Evolutionary conservation across 768 basidiomycete species (phyloP), one percentile per base, ranked within the genome.

Genomic region (Crassisporium funariophilum): DNA sequence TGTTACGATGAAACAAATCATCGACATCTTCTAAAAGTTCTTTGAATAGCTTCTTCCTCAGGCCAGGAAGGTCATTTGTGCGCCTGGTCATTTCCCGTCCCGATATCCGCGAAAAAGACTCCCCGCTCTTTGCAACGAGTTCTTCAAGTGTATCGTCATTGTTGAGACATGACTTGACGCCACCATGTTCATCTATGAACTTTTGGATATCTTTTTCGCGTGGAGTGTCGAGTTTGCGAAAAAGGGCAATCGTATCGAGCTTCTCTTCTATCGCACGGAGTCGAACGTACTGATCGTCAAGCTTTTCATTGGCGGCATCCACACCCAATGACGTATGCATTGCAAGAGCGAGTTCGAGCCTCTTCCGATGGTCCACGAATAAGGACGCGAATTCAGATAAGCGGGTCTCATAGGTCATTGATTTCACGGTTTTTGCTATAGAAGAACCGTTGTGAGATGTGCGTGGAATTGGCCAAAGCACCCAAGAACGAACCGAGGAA

Each of bases 1-100:
- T 58, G 47, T 81, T 77, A 34, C 62, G 59, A 8, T 47, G 49
- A 23, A 79, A 62, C 0, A 67, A 52, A 3, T 66, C 60, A 37
- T 74, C 69, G 15, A 73, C 56, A 44, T 72, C 68, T 45, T 71
- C 69, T n/a, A n/a, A 36, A 10, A 49, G 15, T 35, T 46, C 54
- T 10, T 29, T 22, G n/a, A 15, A n/a, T 19, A 56, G 21, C 3
- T n/a, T 24, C 13, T 49, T 43, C 1, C 44, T 39, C 6, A 41
- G 7, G 11, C 15, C 20, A 6, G 27, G 33, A 27, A 9, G 29
- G n/a, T n/a, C 34, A n/a, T 8, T 29, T 25, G n/a, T 13, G 21
- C 22, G 15, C 22, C 11, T 20, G 21, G 15, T 25, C 16, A 16
- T 12, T 2, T 1, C 9, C 13, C 27, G 5, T 40, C 16, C 22